Base-by-base conservation (phyloP, 2,329 filamentous ascomycete genomes). In the Raffaelea ambrosiae region DNA sequence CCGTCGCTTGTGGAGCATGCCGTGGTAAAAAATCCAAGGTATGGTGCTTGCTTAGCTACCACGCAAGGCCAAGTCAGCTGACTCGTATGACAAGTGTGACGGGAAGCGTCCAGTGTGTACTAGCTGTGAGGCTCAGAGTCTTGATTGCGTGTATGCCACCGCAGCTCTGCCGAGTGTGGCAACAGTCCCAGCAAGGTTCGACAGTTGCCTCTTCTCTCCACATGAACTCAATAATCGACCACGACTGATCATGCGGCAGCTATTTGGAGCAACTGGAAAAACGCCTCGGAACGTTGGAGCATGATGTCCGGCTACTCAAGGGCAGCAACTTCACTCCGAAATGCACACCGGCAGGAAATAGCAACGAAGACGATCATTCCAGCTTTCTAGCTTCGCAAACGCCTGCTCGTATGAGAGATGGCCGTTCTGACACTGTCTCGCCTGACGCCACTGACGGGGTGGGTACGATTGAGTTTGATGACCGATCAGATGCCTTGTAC, bases 381-480 rank as follows among this genome's bases (percentile, higher is more conserved):
- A 29, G 26, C 26, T 7, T 29, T 13, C 7, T 29, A 7, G 26
- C 7, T 29, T 8, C 40, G 10, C 9, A 26, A n/a, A n/a, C n/a
- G n/a, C n/a, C 21, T 7, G 22, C 40, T 4, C 22, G 9, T 20
- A 40, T 18, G 5, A 14, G 22, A 16, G 20, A 40, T 31, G 22
- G 20, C 18, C 40, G 18, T 20, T 14, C n/a, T 18, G 41, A 44
- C 26, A 23, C 31, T 7, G 48, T 43, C 21, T 40, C 41, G 21
- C 13, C 47, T 21, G 48, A 49, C 5, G 48, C 52, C 2, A 55
- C 50, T 2, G 57, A 59, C 47, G 55, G 56, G 5, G 52, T 59
- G 19, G 56, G 55, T 4, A 47, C 56, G 8, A 54, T 58, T 21
- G 48, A 53, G n/a, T 58, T 58, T 20, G 50, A 48, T 7, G 51